Conservation (phyloP, 805 yeast genomes). For the Ogataea naganishii region DNA sequence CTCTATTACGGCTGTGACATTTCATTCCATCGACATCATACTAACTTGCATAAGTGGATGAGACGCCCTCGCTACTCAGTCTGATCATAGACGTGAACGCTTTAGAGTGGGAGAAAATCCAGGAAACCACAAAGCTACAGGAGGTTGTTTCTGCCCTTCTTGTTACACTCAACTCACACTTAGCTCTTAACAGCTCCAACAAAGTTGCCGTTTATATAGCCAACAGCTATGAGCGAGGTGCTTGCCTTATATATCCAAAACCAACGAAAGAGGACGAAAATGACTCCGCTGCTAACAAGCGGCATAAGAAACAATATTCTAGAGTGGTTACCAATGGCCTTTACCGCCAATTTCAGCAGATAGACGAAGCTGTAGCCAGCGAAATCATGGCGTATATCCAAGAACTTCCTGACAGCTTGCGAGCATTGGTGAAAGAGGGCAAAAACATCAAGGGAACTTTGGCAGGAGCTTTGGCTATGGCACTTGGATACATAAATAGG, state of each 20-base stretch:
- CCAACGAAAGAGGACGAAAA: constrained; percentile 9
- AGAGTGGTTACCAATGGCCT: constrained; percentile 44
- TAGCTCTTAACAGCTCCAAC: constrained; percentile 78
- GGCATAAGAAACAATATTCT: constrained; percentile 2
- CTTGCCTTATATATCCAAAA: constrained; percentile 62
- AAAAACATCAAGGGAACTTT: constrained; percentile 38
- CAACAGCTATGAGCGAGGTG: constrained; percentile 48
- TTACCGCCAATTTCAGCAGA: constrained; percentile 76
- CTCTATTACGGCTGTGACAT: not conserved
- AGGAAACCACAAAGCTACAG: constrained; percentile 41
- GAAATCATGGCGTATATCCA: constrained; percentile 42
- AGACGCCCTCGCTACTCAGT: constrained; percentile 70
- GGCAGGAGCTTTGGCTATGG: constrained; percentile 75
- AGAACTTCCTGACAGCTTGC: constrained; percentile 18
- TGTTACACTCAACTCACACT: constrained; percentile 79
- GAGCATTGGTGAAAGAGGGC: constrained; percentile 12
- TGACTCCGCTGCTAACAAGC: constrained; percentile 1
- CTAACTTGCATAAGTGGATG: constrained; percentile 33
- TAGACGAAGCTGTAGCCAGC: constrained; percentile 65
- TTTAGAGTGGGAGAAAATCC: constrained; percentile 46
- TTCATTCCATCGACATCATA: constrained; percentile 3
- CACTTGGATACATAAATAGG: constrained; percentile 72
- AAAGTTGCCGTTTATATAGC: constrained; percentile 75
- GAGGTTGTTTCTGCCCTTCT: constrained; percentile 58
- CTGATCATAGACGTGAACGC: constrained; percentile 77